Evolutionary conservation across 345 rosid genomes (phyloP), one percentile per base, ranked within the genome.

Genomic region (Salix brachista): DNA sequence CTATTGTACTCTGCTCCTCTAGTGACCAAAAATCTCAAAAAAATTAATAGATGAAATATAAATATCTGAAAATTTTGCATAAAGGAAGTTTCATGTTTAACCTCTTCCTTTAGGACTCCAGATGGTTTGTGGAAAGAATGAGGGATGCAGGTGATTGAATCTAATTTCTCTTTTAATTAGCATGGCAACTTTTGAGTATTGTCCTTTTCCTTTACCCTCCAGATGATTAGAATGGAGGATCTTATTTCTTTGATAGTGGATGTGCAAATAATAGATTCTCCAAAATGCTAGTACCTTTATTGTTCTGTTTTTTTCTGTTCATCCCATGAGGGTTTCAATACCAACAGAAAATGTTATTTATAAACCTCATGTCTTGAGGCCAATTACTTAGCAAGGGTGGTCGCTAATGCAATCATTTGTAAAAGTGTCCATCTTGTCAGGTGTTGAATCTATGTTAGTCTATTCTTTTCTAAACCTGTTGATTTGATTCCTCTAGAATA

Each of bases 401-500:
- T 52, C 23, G 10, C 56, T 73, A 10, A 61, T 60, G 68, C n/a
- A 46, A 60, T 25, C 34, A 73, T 6, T 37, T 37, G 34, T 28
- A 17, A 72, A 19, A n/a, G 39, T 17, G 19, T 50, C 25, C 16
- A 5, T 52, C 44, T 71, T 61, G 36, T 23, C 5, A 61, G 5
- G 28, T 75, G 39, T 10, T 8, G 11, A 75, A 37, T 18, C 42
- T 54, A 26, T 52, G 34, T 25, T 23, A 30, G 2, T 67, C 65
- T 75, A 23, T 65, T 37, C 44, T 41, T 34, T 48, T 18, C 21
- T 46, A 4, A 46, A 46, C 36, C n/a, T 54, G 18, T 37, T 58
- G 39, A 13, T 56, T 82, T 73, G 41, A 25, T 69, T 80, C 50
- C 50, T 46, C 18, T 13, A 16, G 50, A 46, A 46, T 46, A 13